A percentile compares a stretch with the other conserved stretches of the same genome.
Evolutionary conservation across 148 eudicot species (phyloP).

Genomic region (Dysphania ambrosioides): DNA sequence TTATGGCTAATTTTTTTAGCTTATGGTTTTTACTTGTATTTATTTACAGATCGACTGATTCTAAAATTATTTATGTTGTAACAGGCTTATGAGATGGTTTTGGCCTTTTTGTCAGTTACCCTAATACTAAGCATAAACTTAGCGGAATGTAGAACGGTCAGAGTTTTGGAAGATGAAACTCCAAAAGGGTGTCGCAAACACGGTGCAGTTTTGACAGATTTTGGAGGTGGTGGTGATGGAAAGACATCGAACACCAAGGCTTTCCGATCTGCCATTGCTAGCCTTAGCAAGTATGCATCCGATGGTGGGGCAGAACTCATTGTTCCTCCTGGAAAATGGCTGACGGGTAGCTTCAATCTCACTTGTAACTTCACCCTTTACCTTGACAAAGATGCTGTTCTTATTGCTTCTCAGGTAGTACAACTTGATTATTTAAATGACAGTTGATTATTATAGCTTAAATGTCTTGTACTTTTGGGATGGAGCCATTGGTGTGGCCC

Average conservation of each 20-base stretch:
- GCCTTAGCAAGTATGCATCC: slow-evolving; percentile 48
- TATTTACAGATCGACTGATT: too few relatives aligned
- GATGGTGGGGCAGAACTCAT: slow-evolving; percentile 69
- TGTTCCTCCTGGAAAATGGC: slow-evolving; percentile 88
- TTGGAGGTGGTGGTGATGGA: slow-evolving; percentile 88
- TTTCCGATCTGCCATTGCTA: slow-evolving; percentile 52
- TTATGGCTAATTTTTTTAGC: too few relatives aligned
- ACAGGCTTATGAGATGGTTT: slow-evolving; percentile 6
- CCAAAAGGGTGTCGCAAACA: slow-evolving; percentile 32
- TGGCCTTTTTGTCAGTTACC: not conserved
- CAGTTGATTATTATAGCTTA: too few relatives aligned
- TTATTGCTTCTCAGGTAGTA: slow-evolving; percentile 88
- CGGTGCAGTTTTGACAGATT: slow-evolving; percentile 57
- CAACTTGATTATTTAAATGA: too few relatives aligned
- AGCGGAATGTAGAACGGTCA: slow-evolving; percentile 14
- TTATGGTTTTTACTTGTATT: too few relatives aligned
- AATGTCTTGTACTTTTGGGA: too few relatives aligned
- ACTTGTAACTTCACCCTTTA: slow-evolving; percentile 85
- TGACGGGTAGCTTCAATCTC: slow-evolving; percentile 88
- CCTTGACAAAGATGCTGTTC: slow-evolving; percentile 73
- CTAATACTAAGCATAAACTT: not conserved
- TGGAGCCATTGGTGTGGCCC: too few relatives aligned
- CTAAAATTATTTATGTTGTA: not conserved
- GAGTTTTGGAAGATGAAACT: not conserved
- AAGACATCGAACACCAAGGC: slow-evolving; percentile 71